A percentile compares a stretch with the other conserved stretches of the same genome.
Evolutionary conservation across 805 yeast species (phyloP).

Genomic region (Lipomyces orientalis): DNA sequence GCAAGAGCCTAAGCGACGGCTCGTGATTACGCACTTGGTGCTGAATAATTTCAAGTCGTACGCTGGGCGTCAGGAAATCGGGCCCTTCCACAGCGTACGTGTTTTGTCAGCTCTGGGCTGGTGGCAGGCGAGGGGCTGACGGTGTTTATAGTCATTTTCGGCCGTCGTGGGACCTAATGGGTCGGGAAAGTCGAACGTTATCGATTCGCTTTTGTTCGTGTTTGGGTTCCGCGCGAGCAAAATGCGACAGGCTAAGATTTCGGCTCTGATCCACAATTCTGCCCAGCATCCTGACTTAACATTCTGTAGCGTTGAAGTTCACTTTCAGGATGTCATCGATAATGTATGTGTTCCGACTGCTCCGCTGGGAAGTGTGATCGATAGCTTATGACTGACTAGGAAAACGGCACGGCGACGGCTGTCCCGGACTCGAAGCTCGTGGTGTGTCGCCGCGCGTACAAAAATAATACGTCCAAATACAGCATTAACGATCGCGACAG

Average conservation of each 20-base stretch:
- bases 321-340: constrained; percentile 79
- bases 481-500: constrained; percentile 72
- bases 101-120: background rate
- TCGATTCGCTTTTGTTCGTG: constrained; percentile 93
- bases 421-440: constrained; percentile 65
- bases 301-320: constrained; percentile 89
- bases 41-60: constrained; percentile 91
- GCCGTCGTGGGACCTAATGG: constrained; percentile 99
- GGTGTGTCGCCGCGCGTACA: constrained; percentile 78
- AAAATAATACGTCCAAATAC: constrained; percentile 79
- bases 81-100: constrained; percentile 75
- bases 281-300: constrained; percentile 67
- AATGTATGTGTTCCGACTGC: constrained; percentile 40
- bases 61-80: constrained; percentile 90
- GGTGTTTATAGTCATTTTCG: constrained; percentile 68
- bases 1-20: constrained; percentile 48
- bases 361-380: background rate
- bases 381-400: constrained; percentile 39
- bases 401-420: constrained; percentile 52
- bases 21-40: constrained; percentile 76
- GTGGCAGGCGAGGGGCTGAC: background rate
- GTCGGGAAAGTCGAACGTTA: constrained; percentile 96
- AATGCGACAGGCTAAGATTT: constrained; percentile 94
- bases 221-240: constrained; percentile 96
- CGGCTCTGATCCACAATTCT: constrained; percentile 91